Evolutionary conservation across 371 early-diverging fungal genomes (phyloP).

Genomic region (Mucor sp.): DNA sequence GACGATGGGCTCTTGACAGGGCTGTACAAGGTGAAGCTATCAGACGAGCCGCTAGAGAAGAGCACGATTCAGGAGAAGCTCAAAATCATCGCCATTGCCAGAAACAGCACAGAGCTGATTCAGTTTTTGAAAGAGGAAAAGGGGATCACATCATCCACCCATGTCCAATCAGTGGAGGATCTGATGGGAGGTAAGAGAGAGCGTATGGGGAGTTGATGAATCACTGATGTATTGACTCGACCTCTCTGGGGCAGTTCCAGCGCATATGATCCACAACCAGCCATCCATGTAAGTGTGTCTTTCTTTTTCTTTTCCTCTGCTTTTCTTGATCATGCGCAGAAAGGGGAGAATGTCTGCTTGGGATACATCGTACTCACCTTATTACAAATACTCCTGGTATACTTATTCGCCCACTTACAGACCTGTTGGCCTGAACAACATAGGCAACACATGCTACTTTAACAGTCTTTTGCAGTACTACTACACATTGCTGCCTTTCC

Average conservation of each 20-base stretch:
- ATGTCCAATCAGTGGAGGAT: conserved; percentile 9
- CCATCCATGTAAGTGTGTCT: conserved; percentile 17
- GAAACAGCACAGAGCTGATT: conserved; percentile 29
- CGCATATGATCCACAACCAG: conserved; percentile 15
- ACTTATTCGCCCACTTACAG: conserved; percentile 10
- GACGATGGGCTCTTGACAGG: conserved; percentile 34
- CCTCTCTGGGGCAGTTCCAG: conserved; percentile 8
- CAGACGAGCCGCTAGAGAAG: conserved; percentile 38
- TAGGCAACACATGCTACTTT: conserved; percentile 93
- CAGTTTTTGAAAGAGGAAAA: conserved; percentile 30
- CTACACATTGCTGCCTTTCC: conserved; percentile 70
- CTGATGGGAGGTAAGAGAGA: conserved; percentile 19
- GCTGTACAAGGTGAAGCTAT: conserved; percentile 34
- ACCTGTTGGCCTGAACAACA: conserved; percentile 79
- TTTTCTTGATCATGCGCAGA: not conserved
- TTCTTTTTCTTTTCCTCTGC: not conserved
- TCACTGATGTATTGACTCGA: not conserved
- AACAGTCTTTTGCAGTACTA: conserved; percentile 84
- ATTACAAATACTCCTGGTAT: not conserved
- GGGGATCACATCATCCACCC: conserved; percentile 10
- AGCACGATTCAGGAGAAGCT: conserved; percentile 32
- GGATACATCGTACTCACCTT: not conserved
- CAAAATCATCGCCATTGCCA: conserved; percentile 31
- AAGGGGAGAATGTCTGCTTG: not conserved
- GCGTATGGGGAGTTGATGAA: not conserved